Percentiles rank a stretch among this genome's conserved stretches.
Conservation (phyloP, 2,329 filamentous ascomycete genomes). For the Davidsoniella neocaledoniae region DNA sequence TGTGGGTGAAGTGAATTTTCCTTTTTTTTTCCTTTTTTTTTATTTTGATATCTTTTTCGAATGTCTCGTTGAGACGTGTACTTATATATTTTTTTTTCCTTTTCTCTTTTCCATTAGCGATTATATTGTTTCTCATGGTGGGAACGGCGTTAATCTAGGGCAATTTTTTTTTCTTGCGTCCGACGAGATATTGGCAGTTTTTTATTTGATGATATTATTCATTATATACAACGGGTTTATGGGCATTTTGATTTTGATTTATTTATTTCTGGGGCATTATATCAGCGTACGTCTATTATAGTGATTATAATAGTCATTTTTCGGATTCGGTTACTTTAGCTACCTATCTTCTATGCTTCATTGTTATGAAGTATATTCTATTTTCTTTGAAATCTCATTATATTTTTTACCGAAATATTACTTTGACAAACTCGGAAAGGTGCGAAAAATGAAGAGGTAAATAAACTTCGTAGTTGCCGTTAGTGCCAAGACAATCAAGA, state of each 20-base stretch:
- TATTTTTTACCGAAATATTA: no score
- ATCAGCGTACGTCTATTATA: neutral
- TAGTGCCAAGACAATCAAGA: no score
- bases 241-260: neutral
- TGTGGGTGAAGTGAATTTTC: neutral
- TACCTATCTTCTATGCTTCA: no score
- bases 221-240: no score
- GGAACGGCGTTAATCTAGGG: no score
- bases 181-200: neutral
- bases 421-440: no score
- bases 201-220: neutral
- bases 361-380: no score
- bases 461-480: no score
- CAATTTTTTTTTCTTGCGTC: neutral
- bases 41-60: neutral
- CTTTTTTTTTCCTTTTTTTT: neutral
- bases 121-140: neutral
- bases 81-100: constrained; percentile 1
- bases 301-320: neutral
- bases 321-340: neutral
- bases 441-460: no score
- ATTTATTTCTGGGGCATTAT: neutral
- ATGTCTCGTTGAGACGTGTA: constrained; percentile 8
- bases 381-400: no score
- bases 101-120: neutral